Base-by-base conservation (phyloP, 177 flowering plant species). In the Tripterygium wilfordii region DNA sequence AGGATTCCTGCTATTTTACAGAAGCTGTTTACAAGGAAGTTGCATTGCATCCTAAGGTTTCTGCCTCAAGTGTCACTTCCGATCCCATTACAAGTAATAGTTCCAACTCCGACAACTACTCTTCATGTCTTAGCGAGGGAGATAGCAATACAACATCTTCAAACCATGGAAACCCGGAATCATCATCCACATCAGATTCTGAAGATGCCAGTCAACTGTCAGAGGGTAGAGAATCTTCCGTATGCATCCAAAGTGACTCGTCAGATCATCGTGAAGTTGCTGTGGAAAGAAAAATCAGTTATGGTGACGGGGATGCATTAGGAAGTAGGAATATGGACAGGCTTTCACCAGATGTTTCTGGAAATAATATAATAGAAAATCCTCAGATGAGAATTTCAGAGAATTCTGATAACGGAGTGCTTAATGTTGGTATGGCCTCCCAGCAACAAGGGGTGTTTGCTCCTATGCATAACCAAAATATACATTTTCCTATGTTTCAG, bases 121-220 rank as follows among this genome's bases (percentile, higher is more conserved):
- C 94, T 13, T 85, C 83, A 16, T 83, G 83, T 65, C 85, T 71
- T 10, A 83, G 91, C 51, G 98, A 84, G 63, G 96, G 88, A 44
- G 96, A 85, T 62, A 78, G 76, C 68, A 76, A 67, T 54, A 60
- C 76, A 33, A 65, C 66, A 21, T 74, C 77, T 31, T 80, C 82
- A 16, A 74, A 75, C 45, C 54, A 62, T 36, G 92, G 61, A 51
- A 83, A 74, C 67, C 50, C 56, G 5, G 95, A 82, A 50, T 85
- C 82, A 3, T 71, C 79, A 41, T 79, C 77, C 13, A 68, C 67
- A 17, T 83, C 98, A 18, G 95, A 87, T 68, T 88, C 96, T 12
- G 92, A 91, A 56, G 87, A 78, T 57, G 63, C 80, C 22, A 73
- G 75, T 56, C 88, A 68, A 42, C 75, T 71, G 24, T 80, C 83